phyloP scores from a whole-genome alignment of 768 basidiomycete genomes.

The Lentinus tigrinus region DNA sequence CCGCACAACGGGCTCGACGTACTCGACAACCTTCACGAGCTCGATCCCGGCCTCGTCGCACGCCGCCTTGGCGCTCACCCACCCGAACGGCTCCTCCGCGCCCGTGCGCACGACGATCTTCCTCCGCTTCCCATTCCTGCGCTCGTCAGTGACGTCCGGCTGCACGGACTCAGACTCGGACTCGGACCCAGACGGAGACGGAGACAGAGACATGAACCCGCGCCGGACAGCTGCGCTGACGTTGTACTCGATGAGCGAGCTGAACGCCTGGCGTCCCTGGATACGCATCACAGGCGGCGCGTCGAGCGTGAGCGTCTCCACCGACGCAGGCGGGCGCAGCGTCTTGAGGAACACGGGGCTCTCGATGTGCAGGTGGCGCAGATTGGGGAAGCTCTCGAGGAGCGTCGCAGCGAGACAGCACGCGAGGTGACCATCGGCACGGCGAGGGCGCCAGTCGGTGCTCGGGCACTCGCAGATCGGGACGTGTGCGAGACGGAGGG shows the following conservation, averaged over 20 bases:
- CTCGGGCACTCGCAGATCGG: no score
- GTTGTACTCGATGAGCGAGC: not conserved
- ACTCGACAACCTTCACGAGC: no score
- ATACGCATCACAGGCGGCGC: not conserved
- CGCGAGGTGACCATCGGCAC: no score
- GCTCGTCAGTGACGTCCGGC: no score
- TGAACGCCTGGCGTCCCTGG: not conserved
- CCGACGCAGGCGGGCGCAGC: not conserved
- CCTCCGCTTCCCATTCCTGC: no score
- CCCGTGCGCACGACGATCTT: not conserved
- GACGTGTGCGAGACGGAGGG: no score
- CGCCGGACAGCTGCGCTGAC: not conserved
- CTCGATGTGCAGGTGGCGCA: slow-evolving; percentile 4
- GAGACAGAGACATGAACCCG: no score
- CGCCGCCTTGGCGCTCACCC: not conserved
- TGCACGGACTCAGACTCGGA: not conserved
- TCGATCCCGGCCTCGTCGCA: not conserved
- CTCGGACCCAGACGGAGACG: no score
- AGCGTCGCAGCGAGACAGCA: not conserved
- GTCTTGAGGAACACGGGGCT: not conserved
- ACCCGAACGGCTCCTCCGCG: not conserved
- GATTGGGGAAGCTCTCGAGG: not conserved
- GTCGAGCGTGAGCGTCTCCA: slow-evolving; percentile 3
- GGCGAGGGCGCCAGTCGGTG: no score
- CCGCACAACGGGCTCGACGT: no score